Evolutionary conservation across 805 yeast genomes (phyloP).

Genomic region (Pichia rugopelliculosa): DNA sequence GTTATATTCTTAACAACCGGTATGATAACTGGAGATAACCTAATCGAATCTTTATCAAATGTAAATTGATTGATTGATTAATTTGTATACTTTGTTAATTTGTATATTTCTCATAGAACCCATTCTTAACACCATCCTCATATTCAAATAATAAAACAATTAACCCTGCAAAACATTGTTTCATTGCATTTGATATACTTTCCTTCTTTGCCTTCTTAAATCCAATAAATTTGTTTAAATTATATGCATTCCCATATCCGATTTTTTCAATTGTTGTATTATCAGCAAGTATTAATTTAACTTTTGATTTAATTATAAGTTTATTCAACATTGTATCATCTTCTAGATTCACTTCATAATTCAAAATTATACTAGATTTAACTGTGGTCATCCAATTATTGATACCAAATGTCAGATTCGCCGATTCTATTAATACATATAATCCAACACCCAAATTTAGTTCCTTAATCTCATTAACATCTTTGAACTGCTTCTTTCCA

Average conservation of each 20-base stretch:
- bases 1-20: slow-evolving; percentile 39
- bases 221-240: slow-evolving; percentile 28
- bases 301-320: slow-evolving; percentile 17
- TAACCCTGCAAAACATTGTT: slow-evolving; percentile 35
- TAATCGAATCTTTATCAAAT: slow-evolving; percentile 22
- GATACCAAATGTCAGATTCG: slow-evolving; percentile 45
- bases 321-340: background rate
- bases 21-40: slow-evolving; percentile 31
- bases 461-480: slow-evolving; percentile 3
- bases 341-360: background rate
- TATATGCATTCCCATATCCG: slow-evolving; percentile 35
- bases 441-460: slow-evolving; percentile 14
- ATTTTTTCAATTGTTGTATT: slow-evolving; percentile 32
- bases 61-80: background rate
- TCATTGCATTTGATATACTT: slow-evolving; percentile 40
- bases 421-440: slow-evolving; percentile 26
- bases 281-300: slow-evolving; percentile 35
- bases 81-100: too few relatives aligned
- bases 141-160: slow-evolving; percentile 24
- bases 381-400: slow-evolving; percentile 38
- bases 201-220: slow-evolving; percentile 38
- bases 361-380: background rate
- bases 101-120: slow-evolving; percentile 19
- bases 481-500: background rate
- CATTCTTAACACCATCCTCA: slow-evolving; percentile 20